These are phyloP conservation scores for Arthrinium phaeospermum DNA, from an alignment of 2,329 filamentous ascomycete genomes.

Conservation along the genomic window DNA sequence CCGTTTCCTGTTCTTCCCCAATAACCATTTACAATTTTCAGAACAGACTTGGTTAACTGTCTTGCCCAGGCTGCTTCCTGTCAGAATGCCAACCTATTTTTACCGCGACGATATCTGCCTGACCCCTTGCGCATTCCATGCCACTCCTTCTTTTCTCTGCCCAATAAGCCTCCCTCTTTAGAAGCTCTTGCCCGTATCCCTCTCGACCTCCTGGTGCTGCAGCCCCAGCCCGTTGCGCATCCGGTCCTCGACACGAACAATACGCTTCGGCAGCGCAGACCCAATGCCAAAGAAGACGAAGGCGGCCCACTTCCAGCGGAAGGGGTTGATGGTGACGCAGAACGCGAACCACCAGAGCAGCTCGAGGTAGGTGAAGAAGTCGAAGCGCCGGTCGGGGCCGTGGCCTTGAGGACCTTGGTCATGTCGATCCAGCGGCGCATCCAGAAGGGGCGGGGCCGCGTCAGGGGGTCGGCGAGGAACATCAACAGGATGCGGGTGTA, in stretches of 20 bases:
- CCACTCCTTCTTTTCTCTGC: background rate
- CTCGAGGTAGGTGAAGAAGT: slow-evolving; percentile 90
- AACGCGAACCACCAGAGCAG: slow-evolving; percentile 87
- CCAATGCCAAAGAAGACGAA: slow-evolving; percentile 84
- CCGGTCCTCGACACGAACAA: slow-evolving; percentile 71
- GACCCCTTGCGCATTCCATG: no score
- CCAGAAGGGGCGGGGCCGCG: slow-evolving; percentile 72
- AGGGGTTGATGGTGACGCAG: slow-evolving; percentile 79
- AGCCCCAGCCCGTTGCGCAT: slow-evolving; percentile 60
- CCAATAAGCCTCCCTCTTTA: slow-evolving; percentile 24
- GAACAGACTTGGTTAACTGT: no score
- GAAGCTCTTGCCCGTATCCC: slow-evolving; percentile 41
- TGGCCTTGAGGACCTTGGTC: slow-evolving; percentile 72
- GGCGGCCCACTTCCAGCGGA: slow-evolving; percentile 87
- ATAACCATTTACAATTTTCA: no score
- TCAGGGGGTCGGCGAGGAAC: slow-evolving; percentile 81
- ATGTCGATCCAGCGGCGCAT: slow-evolving; percentile 90
- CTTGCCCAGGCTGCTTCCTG: background rate
- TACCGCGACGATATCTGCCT: no score
- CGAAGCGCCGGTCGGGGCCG: slow-evolving; percentile 78
- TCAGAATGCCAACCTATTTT: background rate
- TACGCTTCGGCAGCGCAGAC: slow-evolving; percentile 64
- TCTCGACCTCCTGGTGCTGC: slow-evolving; percentile 33
- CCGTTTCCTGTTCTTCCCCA: background rate
- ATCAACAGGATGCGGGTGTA: slow-evolving; percentile 86